Evolutionary conservation across 208 protist species (phyloP).

Genomic region (Leishmania amazonensis): DNA sequence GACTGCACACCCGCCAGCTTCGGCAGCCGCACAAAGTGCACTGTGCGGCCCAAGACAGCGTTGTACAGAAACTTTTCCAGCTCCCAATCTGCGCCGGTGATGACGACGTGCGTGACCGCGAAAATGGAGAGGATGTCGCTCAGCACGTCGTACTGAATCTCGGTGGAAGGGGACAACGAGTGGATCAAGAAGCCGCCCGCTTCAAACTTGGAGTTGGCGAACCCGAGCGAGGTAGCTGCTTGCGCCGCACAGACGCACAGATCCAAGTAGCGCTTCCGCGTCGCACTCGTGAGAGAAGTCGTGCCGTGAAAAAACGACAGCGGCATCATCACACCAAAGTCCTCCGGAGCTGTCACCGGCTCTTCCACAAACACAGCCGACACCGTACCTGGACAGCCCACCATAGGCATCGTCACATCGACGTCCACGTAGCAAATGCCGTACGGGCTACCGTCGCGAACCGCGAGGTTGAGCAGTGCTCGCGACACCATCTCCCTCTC

Average conservation of each 20-base stretch:
- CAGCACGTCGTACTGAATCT: conserved; percentile 60
- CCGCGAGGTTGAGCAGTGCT: conserved; percentile 71
- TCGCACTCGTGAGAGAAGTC: conserved; percentile 41
- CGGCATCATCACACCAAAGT: conserved; percentile 76
- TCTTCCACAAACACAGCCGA: conserved; percentile 65
- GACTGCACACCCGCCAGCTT: conserved; percentile 35
- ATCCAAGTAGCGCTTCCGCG: conserved; percentile 83
- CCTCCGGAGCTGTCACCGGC: conserved; percentile 62
- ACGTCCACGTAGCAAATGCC: conserved; percentile 73
- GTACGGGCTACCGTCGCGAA: conserved; percentile 27
- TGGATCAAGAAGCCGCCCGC: conserved; percentile 78
- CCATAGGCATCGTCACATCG: conserved; percentile 71
- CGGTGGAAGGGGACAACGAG: conserved; percentile 72
- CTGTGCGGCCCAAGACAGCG: conserved; percentile 40
- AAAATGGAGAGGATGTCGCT: conserved; percentile 80
- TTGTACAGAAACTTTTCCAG: conserved; percentile 57
- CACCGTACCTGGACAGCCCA: conserved; percentile 80
- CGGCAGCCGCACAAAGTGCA: conserved; percentile 56
- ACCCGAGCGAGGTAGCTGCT: conserved; percentile 48
- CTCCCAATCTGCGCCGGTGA: conserved; percentile 61
- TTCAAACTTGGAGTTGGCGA: conserved; percentile 52
- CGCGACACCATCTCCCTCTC: conserved; percentile 65
- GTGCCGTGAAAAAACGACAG: conserved; percentile 83
- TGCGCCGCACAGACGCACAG: conserved; percentile 62
- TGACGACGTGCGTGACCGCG: conserved; percentile 74